Conservation (phyloP, 1,284 basidiomycete species). For the Anthracocystis panici-leucophaei region DNA sequence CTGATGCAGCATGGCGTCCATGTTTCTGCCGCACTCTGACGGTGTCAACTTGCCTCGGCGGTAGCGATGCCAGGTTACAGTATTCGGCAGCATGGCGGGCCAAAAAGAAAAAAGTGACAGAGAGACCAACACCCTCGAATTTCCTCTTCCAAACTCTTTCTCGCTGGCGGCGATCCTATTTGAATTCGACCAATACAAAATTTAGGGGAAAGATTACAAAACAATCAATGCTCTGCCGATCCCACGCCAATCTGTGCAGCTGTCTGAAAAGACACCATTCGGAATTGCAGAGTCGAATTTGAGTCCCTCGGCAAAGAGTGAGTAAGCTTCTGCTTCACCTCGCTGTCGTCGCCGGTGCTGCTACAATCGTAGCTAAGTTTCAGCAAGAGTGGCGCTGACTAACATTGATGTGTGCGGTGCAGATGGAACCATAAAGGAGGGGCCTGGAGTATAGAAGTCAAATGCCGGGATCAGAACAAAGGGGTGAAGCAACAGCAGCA, state of each 20-base stretch:
- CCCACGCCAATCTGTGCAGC: slow-evolving; percentile 16
- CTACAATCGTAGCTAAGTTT: neutral
- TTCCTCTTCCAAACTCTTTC: neutral
- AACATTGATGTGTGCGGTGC: slow-evolving; percentile 6
- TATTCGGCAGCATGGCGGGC: neutral
- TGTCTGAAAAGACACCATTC: neutral
- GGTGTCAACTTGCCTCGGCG: neutral
- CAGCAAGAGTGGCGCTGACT: slow-evolving; percentile 2
- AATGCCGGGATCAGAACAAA: no score
- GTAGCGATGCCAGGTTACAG: neutral
- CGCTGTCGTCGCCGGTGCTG: no score
- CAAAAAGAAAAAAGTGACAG: slow-evolving; percentile 7
- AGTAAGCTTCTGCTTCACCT: neutral
- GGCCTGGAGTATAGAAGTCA: neutral
- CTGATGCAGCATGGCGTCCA: neutral
- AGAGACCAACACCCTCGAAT: slow-evolving; percentile 9
- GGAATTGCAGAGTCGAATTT: neutral
- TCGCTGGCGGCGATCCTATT: slow-evolving; percentile 18
- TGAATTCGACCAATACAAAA: neutral
- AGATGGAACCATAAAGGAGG: slow-evolving; percentile 1
- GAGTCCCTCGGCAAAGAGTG: neutral
- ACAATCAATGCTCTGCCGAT: slow-evolving; percentile 4
- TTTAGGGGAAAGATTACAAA: neutral
- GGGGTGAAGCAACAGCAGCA: no score
- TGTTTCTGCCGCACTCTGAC: neutral